Evolutionary conservation across 148 eudicot genomes (phyloP), one percentile per base, ranked within the genome.

Genomic region (Bassia scoparia): DNA sequence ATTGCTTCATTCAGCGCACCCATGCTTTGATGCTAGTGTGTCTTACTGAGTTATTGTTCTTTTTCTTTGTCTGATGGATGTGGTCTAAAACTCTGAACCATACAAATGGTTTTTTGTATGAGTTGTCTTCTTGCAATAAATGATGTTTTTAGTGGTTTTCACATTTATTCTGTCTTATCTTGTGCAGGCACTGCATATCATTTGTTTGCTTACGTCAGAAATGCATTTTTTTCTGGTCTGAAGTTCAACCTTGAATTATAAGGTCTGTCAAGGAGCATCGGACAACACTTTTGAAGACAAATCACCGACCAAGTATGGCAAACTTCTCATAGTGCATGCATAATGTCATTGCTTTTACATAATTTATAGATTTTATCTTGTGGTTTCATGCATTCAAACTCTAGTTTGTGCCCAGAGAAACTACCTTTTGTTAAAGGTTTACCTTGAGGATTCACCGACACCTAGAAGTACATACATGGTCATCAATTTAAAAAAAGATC

Each of bases 171-270:
- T 56, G 41, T 67, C 71, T 18, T 69, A 67, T 77, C 46, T 49
- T 78, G 65, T 83, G 73, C 89, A 94, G 98, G 90, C 56, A 68
- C 67, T 76, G 67, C 74, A 15, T 85, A 46, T 82, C 88, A 95
- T 78, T 87, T 95, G 82, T 95, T 95, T 89, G 98, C 98, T 95
- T 65, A 96, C 98, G 18, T 91, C 98, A 21, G 98, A 95, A n/a
- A 79, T 91, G 98, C 91, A 95, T 91, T 76, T 95, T n/a, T 95
- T 81, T 95, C 98, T 41, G 98, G 98, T 50, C 73, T 79, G 71
- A 88, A 77, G 83, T 88, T 88, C 81, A 83, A 86, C 83, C 97
- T 87, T 69, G 87, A 91, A 61, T 81, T 95, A 87, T 89, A 74
- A 87, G 79, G 43, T 72, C 80, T 68, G 71, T 95, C 53, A 91